These are phyloP conservation scores for Sclerotinia glacialis DNA, from an alignment of 2,329 filamentous ascomycete species.

Conservation along the genomic window DNA sequence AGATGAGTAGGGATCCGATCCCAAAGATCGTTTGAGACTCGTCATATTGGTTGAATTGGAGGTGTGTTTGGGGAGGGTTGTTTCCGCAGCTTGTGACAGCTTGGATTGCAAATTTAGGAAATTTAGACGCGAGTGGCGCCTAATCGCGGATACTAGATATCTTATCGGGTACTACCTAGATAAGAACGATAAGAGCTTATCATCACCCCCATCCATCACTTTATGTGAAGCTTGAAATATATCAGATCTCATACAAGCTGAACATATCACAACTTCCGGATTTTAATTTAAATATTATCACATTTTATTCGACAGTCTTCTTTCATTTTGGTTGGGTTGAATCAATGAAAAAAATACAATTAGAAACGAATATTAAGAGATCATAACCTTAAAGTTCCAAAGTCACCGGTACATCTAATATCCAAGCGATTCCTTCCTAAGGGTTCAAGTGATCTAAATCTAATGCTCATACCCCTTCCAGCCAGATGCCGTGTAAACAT, in stretches of 20 bases:
- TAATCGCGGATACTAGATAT: not conserved
- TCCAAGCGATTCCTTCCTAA: slow-evolving; percentile 2
- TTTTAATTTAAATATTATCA: not conserved
- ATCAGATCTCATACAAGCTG: slow-evolving; percentile 10
- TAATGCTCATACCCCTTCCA: slow-evolving; percentile 16
- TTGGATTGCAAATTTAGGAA: slow-evolving; percentile 22
- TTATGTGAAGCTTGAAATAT: slow-evolving; percentile 1
- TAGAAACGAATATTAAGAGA: not conserved
- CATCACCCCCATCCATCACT: not conserved
- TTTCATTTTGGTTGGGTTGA: not conserved
- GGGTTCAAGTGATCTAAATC: slow-evolving; percentile 19
- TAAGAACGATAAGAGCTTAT: slow-evolving; percentile 14
- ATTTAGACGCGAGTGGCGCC: slow-evolving; percentile 15
- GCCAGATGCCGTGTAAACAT: slow-evolving; percentile 15
- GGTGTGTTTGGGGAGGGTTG: slow-evolving; percentile 21
- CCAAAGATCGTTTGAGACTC: slow-evolving; percentile 59
- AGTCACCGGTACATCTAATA: slow-evolving; percentile 4
- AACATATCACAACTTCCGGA: not conserved
- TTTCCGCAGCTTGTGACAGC: slow-evolving; percentile 6
- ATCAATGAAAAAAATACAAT: not conserved
- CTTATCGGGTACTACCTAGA: not conserved
- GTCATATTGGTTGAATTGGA: slow-evolving; percentile 48
- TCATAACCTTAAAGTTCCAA: not conserved
- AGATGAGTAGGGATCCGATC: slow-evolving; percentile 54
- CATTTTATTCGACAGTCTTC: not conserved